phyloP scores from a whole-genome alignment of 768 basidiomycete genomes.

The Lactarius pseudohatsudake region DNA sequence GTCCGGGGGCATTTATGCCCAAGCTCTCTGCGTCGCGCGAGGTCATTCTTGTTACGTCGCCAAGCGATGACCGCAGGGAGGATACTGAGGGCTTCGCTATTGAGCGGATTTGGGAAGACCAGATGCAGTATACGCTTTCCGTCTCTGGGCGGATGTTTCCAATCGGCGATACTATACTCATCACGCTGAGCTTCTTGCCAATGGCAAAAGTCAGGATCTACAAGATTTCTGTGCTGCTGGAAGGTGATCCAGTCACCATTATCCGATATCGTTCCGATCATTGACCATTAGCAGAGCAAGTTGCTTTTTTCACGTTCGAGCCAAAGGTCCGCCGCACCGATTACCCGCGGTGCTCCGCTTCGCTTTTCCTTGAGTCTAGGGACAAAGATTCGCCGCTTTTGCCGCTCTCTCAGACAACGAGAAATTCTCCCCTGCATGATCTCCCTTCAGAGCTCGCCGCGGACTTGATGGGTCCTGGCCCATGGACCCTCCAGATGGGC shows the following conservation, averaged over 20 bases:
- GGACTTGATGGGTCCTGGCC: constrained; percentile 19
- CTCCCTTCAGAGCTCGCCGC: constrained; percentile 43
- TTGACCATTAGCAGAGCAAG: constrained; percentile 56
- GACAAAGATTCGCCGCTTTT: constrained; percentile 49
- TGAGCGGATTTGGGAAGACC: constrained; percentile 88
- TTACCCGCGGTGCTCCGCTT: constrained; percentile 37
- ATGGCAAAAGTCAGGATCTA: constrained; percentile 81
- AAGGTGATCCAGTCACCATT: constrained; percentile 52
- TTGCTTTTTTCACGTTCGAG: constrained; percentile 78
- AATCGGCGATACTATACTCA: constrained; percentile 79
- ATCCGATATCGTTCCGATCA: background rate
- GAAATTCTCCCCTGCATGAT: constrained; percentile 74
- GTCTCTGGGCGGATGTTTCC: constrained; percentile 76
- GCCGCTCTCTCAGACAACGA: constrained; percentile 56
- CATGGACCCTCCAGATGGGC: constrained; percentile 72
- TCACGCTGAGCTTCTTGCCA: constrained; percentile 80
- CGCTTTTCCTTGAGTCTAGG: constrained; percentile 11
- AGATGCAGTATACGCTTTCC: constrained; percentile 77
- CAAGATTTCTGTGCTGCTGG: constrained; percentile 67
- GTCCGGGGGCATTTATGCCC: constrained; percentile 75
- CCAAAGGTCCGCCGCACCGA: constrained; percentile 69
- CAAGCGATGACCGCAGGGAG: constrained; percentile 81
- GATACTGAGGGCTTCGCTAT: constrained; percentile 78
- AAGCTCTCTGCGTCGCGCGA: constrained; percentile 71
- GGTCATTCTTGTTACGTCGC: constrained; percentile 71